Conservation (phyloP, 331 rosid genomes). For the Telfairia occidentalis region DNA sequence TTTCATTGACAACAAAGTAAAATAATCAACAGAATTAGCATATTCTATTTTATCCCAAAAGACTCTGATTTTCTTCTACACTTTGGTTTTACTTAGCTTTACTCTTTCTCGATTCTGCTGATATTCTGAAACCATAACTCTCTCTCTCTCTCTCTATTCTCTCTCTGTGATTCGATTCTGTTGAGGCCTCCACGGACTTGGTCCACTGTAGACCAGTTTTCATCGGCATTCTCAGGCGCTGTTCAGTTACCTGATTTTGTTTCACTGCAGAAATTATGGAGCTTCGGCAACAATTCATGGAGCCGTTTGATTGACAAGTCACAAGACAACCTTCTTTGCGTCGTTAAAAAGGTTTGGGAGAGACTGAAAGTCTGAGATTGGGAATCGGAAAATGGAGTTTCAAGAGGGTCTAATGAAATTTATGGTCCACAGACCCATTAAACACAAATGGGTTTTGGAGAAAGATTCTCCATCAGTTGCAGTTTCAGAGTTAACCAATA, state of each 20-base stretch:
- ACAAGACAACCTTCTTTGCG: background rate
- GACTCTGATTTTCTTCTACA: background rate
- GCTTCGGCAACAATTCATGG: background rate
- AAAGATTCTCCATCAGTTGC: slow-evolving; percentile 15
- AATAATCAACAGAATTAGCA: background rate
- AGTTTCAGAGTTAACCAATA: background rate
- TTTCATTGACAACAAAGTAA: background rate
- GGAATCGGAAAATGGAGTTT: slow-evolving; percentile 37
- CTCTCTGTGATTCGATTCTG: slow-evolving; percentile 1
- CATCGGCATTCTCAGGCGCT: slow-evolving; percentile 6
- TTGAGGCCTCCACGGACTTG: background rate
- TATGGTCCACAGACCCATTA: slow-evolving; percentile 19
- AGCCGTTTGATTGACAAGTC: background rate
- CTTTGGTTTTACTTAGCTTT: background rate
- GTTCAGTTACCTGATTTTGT: background rate
- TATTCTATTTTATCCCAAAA: slow-evolving; percentile 12
- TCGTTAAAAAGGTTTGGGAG: background rate
- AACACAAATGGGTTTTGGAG: slow-evolving; percentile 18
- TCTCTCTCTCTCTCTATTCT: slow-evolving; percentile 18
- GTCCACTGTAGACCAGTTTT: slow-evolving; percentile 1
- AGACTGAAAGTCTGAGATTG: background rate
- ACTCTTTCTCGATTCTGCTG: slow-evolving; percentile 15
- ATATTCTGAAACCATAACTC: slow-evolving; percentile 30
- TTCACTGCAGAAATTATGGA: slow-evolving; percentile 17
- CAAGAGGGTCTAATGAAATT: slow-evolving; percentile 37